Conservation (phyloP, 139 green algal genomes). For the Coelastrella sp. region DNA sequence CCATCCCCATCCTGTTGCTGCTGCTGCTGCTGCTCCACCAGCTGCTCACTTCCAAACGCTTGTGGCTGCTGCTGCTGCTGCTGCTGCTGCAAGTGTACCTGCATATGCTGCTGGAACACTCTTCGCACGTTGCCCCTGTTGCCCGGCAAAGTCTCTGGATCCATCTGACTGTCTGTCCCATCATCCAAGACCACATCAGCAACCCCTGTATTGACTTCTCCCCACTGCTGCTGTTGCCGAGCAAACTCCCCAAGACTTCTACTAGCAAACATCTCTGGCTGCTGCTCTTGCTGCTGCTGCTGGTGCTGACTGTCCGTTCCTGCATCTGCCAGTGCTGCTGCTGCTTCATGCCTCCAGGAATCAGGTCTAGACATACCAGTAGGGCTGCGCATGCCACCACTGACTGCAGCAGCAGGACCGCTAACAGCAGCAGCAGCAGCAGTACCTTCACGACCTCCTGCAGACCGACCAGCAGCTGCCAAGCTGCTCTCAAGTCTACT, state of each 20-base stretch:
- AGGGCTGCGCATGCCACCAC: neutral
- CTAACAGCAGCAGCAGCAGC: constrained; percentile 7
- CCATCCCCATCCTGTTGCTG: neutral
- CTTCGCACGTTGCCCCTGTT: neutral
- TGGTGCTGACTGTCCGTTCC: neutral
- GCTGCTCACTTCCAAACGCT: constrained; percentile 13
- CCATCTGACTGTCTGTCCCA: neutral
- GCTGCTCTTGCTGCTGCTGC: neutral
- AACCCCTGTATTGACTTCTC: neutral
- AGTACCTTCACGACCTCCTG: neutral
- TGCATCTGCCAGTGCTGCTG: constrained; percentile 10
- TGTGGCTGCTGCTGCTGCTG: constrained; percentile 8
- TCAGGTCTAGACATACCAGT: neutral
- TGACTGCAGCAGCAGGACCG: neutral
- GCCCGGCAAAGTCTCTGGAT: constrained; percentile 14
- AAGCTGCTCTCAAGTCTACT: constrained; percentile 17
- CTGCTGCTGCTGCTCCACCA: constrained; percentile 15
- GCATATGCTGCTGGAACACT: neutral
- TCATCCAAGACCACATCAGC: neutral
- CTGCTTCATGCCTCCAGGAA: neutral
- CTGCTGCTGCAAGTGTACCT: constrained; percentile 14
- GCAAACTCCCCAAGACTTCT: constrained; percentile 2
- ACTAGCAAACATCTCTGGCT: neutral
- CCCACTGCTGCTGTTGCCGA: neutral
- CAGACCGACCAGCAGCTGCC: neutral